phyloP scores from a whole-genome alignment of 2,329 filamentous ascomycete genomes.

The Piedraia hortae region DNA sequence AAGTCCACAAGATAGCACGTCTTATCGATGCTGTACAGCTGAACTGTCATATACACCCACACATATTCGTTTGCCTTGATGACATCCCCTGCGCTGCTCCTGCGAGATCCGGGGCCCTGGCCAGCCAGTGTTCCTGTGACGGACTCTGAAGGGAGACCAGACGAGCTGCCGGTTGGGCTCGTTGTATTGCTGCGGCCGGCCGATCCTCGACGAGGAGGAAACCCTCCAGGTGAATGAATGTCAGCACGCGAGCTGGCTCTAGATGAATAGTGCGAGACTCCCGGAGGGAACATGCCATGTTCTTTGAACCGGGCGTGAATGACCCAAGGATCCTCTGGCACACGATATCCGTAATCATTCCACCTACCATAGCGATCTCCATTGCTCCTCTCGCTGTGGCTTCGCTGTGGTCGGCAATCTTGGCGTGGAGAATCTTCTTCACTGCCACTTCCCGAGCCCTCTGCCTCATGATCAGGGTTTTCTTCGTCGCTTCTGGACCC shows the following conservation, averaged over 20 bases:
- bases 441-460: slow-evolving; percentile 9
- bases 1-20: slow-evolving; percentile 93
- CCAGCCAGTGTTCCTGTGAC: slow-evolving; percentile 3
- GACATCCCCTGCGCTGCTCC: slow-evolving; percentile 3
- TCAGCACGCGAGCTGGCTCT: slow-evolving; percentile 22
- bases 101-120: slow-evolving; percentile 1
- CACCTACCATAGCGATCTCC: slow-evolving; percentile 17
- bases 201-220: too few species aligned
- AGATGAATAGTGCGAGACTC: slow-evolving; percentile 22
- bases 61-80: slow-evolving; percentile 35
- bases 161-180: slow-evolving; percentile 7
- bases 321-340: slow-evolving; percentile 89
- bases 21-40: slow-evolving; percentile 79
- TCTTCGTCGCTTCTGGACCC: slow-evolving; percentile 14
- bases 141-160: slow-evolving; percentile 3
- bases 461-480: slow-evolving; percentile 7
- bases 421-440: slow-evolving; percentile 14
- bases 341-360: slow-evolving; percentile 38
- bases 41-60: slow-evolving; percentile 88
- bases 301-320: slow-evolving; percentile 77
- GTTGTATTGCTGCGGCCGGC: slow-evolving; percentile 18
- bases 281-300: slow-evolving; percentile 37
- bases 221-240: too few species aligned
- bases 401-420: slow-evolving; percentile 5
- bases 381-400: slow-evolving; percentile 3